Base-by-base conservation (phyloP, 2,329 filamentous ascomycete species). In the Alternaria viburni region DNA sequence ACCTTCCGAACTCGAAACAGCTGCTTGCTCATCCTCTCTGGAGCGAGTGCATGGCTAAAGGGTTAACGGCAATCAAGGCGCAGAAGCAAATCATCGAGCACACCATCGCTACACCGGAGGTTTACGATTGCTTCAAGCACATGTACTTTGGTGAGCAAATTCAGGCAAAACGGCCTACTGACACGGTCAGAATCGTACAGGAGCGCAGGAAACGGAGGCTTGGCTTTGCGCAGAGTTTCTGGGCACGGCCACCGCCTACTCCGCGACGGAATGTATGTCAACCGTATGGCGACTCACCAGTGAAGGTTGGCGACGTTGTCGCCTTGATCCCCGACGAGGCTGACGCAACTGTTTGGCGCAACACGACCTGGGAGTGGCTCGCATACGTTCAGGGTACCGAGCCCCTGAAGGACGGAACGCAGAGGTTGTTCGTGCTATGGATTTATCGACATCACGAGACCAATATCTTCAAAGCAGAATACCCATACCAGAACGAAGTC, bases 381-480 rank as follows among this genome's bases (percentile, higher is more conserved):
- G 90, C 88, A 0, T 88, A 91, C 26, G 89, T 96, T 0, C 90
- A 92, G 60, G 80, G 84, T 9, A 56, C 75, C 1, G 71, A 70
- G 23, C 11, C 30, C 4, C 7, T 73, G 3, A 67, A 74, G 5
- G 69, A 62, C 3, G 82, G 83, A 0, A 78, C 76, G 0, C 80
- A 81, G 26, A 62, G 61, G 2, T 87, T 93, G 11, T 85, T 90
- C 58, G 86, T 93, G 0, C 83, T 91, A 1, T 96, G 92, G 92
- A 81, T 96, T 0, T 95, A 94, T 68, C 83, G 86, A 3, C 86
- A 92, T 0, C 82, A 83, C 0, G 90, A 96, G 57, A 96, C 93
- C 0, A 86, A 90, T 0, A 91, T 93, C 46, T 86, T 85, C 0
- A 80, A 86, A 6, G 89, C 90, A 79, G 85, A 84, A 10, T 96